phyloP scores from a whole-genome alignment of 139 green algal species.

The Diplosphaera chodatii region DNA sequence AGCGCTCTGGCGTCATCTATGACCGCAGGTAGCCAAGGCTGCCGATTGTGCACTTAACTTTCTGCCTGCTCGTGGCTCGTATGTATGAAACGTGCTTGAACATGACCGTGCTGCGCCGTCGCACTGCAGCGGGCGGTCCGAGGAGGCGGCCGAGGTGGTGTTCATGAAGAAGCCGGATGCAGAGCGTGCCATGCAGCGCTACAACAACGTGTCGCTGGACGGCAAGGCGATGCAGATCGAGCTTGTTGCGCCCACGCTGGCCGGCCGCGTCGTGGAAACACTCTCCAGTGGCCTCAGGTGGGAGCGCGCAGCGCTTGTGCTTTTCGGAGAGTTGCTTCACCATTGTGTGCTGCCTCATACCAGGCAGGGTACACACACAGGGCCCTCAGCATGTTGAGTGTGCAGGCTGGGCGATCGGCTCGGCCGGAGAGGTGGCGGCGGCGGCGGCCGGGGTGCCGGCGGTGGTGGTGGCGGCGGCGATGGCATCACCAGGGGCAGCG shows the following conservation, averaged over 20 bases:
- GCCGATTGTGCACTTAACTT: too few species aligned
- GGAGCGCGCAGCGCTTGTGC: too few species aligned
- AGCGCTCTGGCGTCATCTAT: conserved; percentile 27
- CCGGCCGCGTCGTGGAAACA: conserved; percentile 9
- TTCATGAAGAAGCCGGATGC: conserved; percentile 33
- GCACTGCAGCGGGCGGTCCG: conserved; percentile 29
- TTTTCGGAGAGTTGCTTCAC: too few species aligned
- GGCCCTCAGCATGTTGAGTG: too few species aligned
- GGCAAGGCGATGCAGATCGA: conserved; percentile 49
- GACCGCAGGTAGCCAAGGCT: conserved; percentile 29
- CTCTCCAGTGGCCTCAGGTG: conserved; percentile 39
- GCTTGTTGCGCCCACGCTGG: conserved; percentile 14
- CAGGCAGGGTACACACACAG: neutral
- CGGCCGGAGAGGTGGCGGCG: too few species aligned
- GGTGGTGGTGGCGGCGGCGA: too few species aligned
- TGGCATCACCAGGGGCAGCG: neutral
- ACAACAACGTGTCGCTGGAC: conserved; percentile 55
- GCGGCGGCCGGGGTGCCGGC: too few species aligned
- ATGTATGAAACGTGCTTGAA: too few species aligned
- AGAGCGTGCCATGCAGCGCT: conserved; percentile 32
- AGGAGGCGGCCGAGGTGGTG: conserved; percentile 42
- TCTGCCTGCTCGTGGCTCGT: too few species aligned
- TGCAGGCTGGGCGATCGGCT: neutral
- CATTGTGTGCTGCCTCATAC: neutral
- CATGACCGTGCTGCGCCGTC: neutral